These are phyloP conservation scores for Heliamphora exappendiculata DNA, from an alignment of 148 eudicot species.

Conservation along the genomic window DNA sequence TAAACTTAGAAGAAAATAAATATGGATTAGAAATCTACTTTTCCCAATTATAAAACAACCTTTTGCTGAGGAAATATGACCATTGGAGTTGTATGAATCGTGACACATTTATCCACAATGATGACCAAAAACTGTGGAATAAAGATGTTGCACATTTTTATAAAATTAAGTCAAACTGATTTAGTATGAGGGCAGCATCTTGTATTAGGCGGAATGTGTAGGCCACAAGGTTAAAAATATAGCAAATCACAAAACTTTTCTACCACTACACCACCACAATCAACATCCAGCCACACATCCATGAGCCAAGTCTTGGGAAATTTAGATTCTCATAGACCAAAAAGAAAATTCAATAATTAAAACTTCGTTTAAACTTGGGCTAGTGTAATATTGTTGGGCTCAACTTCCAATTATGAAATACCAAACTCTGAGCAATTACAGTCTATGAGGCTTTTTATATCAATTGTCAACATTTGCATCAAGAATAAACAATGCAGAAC, in stretches of 20 bases:
- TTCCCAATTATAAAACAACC: not conserved
- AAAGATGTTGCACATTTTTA: not conserved
- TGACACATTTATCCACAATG: not conserved
- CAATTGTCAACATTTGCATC: not conserved
- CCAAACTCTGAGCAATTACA: not conserved
- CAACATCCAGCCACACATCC: too few species aligned
- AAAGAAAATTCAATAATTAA: too few species aligned
- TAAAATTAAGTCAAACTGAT: not conserved
- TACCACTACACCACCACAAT: not conserved
- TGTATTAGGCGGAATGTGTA: not conserved
- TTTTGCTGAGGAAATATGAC: not conserved
- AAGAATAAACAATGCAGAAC: not conserved
- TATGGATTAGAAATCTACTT: not conserved
- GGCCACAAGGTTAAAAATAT: not conserved
- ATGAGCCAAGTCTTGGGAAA: too few species aligned
- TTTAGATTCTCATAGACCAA: too few species aligned
- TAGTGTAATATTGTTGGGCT: not conserved
- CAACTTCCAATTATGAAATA: not conserved
- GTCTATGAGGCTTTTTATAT: not conserved
- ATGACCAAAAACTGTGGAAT: not conserved
- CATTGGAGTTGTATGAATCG: not conserved
- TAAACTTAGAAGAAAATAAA: not conserved
- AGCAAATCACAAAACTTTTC: not conserved
- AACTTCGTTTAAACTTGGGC: too few species aligned
- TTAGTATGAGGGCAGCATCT: not conserved